These are phyloP conservation scores for Wallemia mellicola DNA, from an alignment of 1,284 basidiomycete genomes.

Conservation along the genomic window DNA sequence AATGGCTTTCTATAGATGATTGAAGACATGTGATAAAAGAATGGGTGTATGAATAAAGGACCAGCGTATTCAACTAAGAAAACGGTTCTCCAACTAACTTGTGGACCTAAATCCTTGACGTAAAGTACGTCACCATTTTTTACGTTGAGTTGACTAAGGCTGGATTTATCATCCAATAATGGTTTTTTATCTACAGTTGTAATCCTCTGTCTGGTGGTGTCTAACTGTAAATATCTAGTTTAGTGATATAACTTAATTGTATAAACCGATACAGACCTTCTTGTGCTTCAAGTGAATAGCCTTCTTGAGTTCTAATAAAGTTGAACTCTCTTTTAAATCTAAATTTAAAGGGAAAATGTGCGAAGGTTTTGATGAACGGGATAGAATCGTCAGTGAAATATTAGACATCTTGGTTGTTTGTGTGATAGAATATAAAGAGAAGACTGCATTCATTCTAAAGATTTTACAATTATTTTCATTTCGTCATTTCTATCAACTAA, in stretches of 20 bases:
- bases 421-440: neutral
- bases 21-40: slow-evolving; percentile 43
- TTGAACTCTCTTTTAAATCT: neutral
- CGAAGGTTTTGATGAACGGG: neutral
- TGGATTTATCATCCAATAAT: slow-evolving; percentile 30
- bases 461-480: too few relatives aligned
- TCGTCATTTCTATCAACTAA: too few relatives aligned
- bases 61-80: slow-evolving; percentile 85
- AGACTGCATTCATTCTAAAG: too few relatives aligned
- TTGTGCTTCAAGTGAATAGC: too few relatives aligned
- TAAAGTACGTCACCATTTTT: slow-evolving; percentile 28
- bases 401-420: neutral
- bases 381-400: neutral
- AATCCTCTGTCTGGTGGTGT: slow-evolving; percentile 35
- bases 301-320: too few relatives aligned
- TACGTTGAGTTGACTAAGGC: slow-evolving; percentile 28
- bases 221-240: too few relatives aligned
- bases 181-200: slow-evolving; percentile 29
- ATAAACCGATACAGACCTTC: too few relatives aligned
- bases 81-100: slow-evolving; percentile 56
- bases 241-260: too few relatives aligned
- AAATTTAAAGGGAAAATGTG: neutral
- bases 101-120: slow-evolving; percentile 64
- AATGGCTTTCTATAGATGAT: slow-evolving; percentile 36
- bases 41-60: slow-evolving; percentile 67